Conservation (phyloP, 2,329 filamentous ascomycete species). For the Dothideomycetes sp. region DNA sequence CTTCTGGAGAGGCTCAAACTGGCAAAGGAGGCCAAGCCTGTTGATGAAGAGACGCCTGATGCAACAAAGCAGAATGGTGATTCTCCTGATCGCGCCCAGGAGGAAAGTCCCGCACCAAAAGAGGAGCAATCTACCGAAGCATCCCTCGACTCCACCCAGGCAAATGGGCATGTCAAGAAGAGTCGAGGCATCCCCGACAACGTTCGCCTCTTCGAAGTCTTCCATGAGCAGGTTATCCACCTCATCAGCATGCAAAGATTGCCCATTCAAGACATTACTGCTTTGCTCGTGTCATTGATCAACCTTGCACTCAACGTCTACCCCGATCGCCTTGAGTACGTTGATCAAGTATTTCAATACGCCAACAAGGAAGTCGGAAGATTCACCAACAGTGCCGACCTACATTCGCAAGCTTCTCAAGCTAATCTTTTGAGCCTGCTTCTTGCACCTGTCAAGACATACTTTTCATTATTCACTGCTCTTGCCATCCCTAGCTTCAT, state of each 20-base stretch:
- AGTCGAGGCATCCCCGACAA: slow-evolving; percentile 55
- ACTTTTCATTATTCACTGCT: slow-evolving; percentile 92
- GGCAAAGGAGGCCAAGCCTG: slow-evolving; percentile 42
- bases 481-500: slow-evolving; percentile 86
- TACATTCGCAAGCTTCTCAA: slow-evolving; percentile 80
- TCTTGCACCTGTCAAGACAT: slow-evolving; percentile 81
- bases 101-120: slow-evolving; percentile 22
- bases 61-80: slow-evolving; percentile 17
- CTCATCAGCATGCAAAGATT: slow-evolving; percentile 84
- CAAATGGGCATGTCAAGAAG: slow-evolving; percentile 33
- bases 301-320: slow-evolving; percentile 96
- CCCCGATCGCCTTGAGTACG: slow-evolving; percentile 81
- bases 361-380: slow-evolving; percentile 78
- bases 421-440: slow-evolving; percentile 80
- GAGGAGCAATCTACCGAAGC: slow-evolving; percentile 15
- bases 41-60: slow-evolving; percentile 10
- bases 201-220: slow-evolving; percentile 90
- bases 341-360: slow-evolving; percentile 86
- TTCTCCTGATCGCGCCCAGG: slow-evolving; percentile 20
- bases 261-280: slow-evolving; percentile 89
- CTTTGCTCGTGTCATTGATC: slow-evolving; percentile 80
- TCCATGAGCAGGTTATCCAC: slow-evolving; percentile 91
- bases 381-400: slow-evolving; percentile 86
- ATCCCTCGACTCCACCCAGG: slow-evolving; percentile 17
- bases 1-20: slow-evolving; percentile 71